Conservation (phyloP, 495 filamentous ascomycete species). For the Trichoderma parareesei region DNA sequence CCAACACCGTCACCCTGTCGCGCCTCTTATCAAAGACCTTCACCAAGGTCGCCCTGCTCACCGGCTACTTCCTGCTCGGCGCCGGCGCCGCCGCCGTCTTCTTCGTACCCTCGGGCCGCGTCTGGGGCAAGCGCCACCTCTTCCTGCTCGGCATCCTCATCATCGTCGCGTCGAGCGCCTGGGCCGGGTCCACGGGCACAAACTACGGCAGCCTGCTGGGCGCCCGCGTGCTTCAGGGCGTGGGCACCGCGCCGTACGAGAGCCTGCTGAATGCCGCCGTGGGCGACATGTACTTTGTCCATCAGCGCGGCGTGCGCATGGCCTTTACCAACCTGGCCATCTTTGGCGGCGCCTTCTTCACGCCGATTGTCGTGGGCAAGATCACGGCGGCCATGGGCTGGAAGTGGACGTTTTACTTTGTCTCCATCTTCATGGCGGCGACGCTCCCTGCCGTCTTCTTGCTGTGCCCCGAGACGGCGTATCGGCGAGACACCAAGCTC, state of each 20-base stretch:
- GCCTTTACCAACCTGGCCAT: slow-evolving; percentile 80
- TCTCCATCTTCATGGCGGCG: slow-evolving; percentile 60
- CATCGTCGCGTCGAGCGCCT: slow-evolving; percentile 61
- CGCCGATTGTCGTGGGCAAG: slow-evolving; percentile 79
- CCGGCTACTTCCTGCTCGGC: slow-evolving; percentile 80
- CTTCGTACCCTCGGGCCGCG: slow-evolving; percentile 77
- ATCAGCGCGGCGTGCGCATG: slow-evolving; percentile 83
- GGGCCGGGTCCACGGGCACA: slow-evolving; percentile 64
- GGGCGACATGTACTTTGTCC: slow-evolving; percentile 69
- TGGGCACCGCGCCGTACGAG: slow-evolving; percentile 70
- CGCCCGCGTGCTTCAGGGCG: slow-evolving; percentile 67
- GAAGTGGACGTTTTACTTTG: slow-evolving; percentile 71
- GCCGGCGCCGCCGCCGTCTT: slow-evolving; percentile 73
- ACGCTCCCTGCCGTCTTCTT: slow-evolving; percentile 61
- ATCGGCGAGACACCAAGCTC: slow-evolving; percentile 50
- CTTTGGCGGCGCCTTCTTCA: slow-evolving; percentile 89
- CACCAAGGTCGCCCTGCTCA: slow-evolving; percentile 68
- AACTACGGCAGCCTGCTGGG: slow-evolving; percentile 65
- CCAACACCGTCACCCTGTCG: slow-evolving; percentile 68
- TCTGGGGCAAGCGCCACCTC: slow-evolving; percentile 87
- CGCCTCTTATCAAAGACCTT: slow-evolving; percentile 50
- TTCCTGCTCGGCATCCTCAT: slow-evolving; percentile 74
- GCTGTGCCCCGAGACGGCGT: slow-evolving; percentile 83
- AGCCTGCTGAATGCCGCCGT: slow-evolving; percentile 68
- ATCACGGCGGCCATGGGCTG: slow-evolving; percentile 70